Conservation (phyloP, 768 basidiomycete genomes). For the Russula emetica region DNA sequence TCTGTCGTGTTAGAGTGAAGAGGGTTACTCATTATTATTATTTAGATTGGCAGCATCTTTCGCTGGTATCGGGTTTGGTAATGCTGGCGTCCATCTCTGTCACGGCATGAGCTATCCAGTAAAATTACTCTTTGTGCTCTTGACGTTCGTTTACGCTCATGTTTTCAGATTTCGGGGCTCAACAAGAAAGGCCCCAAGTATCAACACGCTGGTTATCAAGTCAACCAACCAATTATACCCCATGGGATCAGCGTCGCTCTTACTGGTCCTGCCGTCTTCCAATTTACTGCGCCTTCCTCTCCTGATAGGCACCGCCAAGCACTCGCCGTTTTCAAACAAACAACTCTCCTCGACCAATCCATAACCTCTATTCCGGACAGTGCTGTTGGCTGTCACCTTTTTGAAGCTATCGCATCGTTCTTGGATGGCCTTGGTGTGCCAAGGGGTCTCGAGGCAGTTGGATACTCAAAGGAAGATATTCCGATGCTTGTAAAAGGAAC, state of each 20-base stretch:
- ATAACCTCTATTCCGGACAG: conserved; percentile 70
- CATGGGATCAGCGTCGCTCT: conserved; percentile 90
- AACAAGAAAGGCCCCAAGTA: conserved; percentile 95
- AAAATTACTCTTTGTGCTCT: conserved; percentile 28
- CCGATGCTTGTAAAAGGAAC: conserved; percentile 83
- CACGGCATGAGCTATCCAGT: conserved; percentile 90
- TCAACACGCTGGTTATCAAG: conserved; percentile 83
- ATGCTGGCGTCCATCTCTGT: conserved; percentile 87
- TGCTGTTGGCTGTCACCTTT: conserved; percentile 74
- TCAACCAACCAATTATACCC: conserved; percentile 86
- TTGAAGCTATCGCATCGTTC: conserved; percentile 85
- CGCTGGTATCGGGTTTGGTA: conserved; percentile 93
- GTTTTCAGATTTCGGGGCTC: conserved; percentile 75
- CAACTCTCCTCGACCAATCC: conserved; percentile 60
- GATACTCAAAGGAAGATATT: conserved; percentile 65
- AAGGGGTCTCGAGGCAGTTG: conserved; percentile 78
- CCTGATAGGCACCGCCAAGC: conserved; percentile 88
- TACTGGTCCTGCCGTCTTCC: conserved; percentile 91
- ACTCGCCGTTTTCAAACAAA: conserved; percentile 73
- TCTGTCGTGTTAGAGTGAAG: not conserved
- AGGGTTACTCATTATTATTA: not conserved
- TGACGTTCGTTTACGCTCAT: not conserved
- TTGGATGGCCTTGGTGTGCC: conserved; percentile 81
- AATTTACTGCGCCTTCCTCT: conserved; percentile 91
- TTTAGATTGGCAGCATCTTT: conserved; percentile 83